phyloP scores from a whole-genome alignment of 192 early-diverging fungal species.

The Linnemannia exigua region DNA sequence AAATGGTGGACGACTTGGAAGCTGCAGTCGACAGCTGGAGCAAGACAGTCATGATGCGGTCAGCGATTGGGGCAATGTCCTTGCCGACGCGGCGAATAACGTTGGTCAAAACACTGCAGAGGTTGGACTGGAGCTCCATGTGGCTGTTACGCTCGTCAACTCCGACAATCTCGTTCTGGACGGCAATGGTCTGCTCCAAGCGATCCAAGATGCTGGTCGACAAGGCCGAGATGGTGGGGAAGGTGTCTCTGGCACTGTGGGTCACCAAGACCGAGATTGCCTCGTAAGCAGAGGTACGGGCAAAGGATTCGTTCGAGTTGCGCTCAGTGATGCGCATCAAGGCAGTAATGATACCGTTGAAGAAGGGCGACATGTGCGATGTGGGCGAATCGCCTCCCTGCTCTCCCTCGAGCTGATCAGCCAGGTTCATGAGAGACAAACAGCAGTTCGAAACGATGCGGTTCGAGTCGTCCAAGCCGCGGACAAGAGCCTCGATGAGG shows the following conservation, averaged over 20 bases:
- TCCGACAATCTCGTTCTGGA: constrained; percentile 82
- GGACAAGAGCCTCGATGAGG: constrained; percentile 81
- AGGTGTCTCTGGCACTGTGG: constrained; percentile 82
- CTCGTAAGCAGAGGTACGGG: constrained; percentile 93
- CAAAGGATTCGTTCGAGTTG: constrained; percentile 86
- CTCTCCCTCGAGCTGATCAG: constrained; percentile 82
- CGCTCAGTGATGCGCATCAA: constrained; percentile 83
- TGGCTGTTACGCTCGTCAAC: constrained; percentile 86
- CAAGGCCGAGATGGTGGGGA: constrained; percentile 81
- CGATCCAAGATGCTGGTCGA: constrained; percentile 82
- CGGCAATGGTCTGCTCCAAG: constrained; percentile 80
- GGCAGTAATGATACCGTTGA: constrained; percentile 84
- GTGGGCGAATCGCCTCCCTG: constrained; percentile 70
- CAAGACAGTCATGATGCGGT: constrained; percentile 91
- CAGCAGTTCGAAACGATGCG: constrained; percentile 97
- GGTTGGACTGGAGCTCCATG: constrained; percentile 92
- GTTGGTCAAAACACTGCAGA: constrained; percentile 91
- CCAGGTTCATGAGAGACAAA: constrained; percentile 94
- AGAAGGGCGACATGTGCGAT: constrained; percentile 85
- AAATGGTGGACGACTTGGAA: constrained; percentile 82
- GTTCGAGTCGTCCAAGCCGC: constrained; percentile 87
- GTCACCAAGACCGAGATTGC: constrained; percentile 88
- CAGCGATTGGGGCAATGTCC: constrained; percentile 82
- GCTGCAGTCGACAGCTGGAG: constrained; percentile 81
- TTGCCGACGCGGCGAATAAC: constrained; percentile 84